Conservation (phyloP, 352 stramenopile genomes). For the Labyrinthula sp. region DNA sequence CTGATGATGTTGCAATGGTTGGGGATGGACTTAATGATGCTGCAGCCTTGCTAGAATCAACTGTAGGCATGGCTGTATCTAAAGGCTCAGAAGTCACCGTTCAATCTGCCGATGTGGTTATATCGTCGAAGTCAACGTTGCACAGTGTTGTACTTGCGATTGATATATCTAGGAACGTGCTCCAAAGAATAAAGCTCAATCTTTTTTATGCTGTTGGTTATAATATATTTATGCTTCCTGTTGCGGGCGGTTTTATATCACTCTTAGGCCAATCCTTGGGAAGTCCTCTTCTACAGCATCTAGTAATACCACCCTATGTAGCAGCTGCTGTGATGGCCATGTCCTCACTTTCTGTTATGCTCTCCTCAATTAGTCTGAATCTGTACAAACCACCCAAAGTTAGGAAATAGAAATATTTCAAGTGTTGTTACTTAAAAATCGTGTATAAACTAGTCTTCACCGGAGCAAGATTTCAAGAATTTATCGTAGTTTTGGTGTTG, state of each 20-base stretch:
- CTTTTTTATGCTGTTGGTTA: conserved; percentile 93
- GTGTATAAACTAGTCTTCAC: too few relatives aligned
- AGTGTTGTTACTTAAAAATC: too few relatives aligned
- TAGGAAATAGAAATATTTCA: conserved; percentile 33
- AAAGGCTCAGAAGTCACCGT: conserved; percentile 76
- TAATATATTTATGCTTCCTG: conserved; percentile 83
- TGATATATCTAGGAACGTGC: conserved; percentile 80
- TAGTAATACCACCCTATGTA: conserved; percentile 78
- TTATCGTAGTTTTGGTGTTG: conserved; percentile 75
- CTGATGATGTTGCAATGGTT: conserved; percentile 65
- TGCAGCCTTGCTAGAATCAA: conserved; percentile 77
- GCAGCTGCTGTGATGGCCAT: conserved; percentile 72
- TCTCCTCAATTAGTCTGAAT: conserved; percentile 63
- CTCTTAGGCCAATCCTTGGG: too few relatives aligned
- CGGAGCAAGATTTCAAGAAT: conserved; percentile 64
- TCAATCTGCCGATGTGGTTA: conserved; percentile 80
- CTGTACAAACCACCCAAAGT: conserved; percentile 54
- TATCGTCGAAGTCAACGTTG: conserved; percentile 50
- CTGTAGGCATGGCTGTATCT: conserved; percentile 85
- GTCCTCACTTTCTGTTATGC: conserved; percentile 74
- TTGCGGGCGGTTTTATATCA: conserved; percentile 82
- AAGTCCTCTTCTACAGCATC: conserved; percentile 62
- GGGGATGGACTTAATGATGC: conserved; percentile 91
- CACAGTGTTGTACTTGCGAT: conserved; percentile 81
- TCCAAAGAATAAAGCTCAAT: conserved; percentile 83